phyloP scores from a whole-genome alignment of 176 grass and related monocot genomes.

The Alloteropsis semialata region DNA sequence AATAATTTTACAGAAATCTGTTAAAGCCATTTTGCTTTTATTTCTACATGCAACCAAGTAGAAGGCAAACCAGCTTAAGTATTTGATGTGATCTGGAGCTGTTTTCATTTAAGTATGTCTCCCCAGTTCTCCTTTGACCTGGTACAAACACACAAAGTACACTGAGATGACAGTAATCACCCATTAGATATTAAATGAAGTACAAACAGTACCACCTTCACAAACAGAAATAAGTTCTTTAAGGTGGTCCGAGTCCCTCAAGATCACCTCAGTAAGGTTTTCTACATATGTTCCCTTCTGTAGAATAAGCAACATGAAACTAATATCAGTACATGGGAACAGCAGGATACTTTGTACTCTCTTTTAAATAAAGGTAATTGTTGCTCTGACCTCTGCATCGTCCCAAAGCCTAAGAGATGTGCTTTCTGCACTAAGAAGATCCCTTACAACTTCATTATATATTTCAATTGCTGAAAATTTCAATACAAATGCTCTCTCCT shows the following conservation, averaged over 20 bases:
- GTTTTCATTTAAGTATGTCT: constrained; percentile 84
- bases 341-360: background rate
- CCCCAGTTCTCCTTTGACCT: constrained; percentile 88
- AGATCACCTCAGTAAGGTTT: constrained; percentile 71
- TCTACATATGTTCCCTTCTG: constrained; percentile 86
- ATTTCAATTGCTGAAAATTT: constrained; percentile 97
- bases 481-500: constrained; percentile 90
- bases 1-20: constrained; percentile 18
- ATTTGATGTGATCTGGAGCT: constrained; percentile 99
- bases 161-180: constrained; percentile 18
- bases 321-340: constrained; percentile 16
- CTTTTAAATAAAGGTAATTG: background rate
- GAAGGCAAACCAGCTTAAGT: constrained; percentile 73
- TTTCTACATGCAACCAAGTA: constrained; percentile 20
- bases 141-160: constrained; percentile 21
- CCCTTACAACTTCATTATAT: constrained; percentile 90
- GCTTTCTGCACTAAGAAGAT: constrained; percentile 70
- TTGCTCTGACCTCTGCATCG: constrained; percentile 72
- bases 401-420: constrained; percentile 80
- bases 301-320: constrained; percentile 35
- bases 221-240: constrained; percentile 84
- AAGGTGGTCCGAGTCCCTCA: constrained; percentile 76
- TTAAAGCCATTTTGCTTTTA: background rate
- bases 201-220: constrained; percentile 61
- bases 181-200: constrained; percentile 24